These are phyloP conservation scores for Calonectria montana DNA, from an alignment of 2,329 filamentous ascomycete species.

Conservation along the genomic window DNA sequence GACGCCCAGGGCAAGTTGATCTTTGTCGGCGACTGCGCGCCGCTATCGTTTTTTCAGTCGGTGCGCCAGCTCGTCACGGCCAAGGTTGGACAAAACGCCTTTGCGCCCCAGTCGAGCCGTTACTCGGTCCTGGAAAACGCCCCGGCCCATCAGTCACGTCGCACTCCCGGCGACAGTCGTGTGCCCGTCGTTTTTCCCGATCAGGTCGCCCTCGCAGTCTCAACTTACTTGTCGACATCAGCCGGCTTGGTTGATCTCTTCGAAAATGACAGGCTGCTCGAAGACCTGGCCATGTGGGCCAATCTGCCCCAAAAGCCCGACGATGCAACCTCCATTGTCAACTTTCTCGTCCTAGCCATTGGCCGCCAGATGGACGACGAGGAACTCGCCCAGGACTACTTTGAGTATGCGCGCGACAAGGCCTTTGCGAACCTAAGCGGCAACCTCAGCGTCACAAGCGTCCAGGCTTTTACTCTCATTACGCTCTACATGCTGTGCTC, in stretches of 20 bases:
- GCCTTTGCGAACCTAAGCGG: conserved; percentile 58
- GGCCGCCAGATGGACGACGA: conserved; percentile 58
- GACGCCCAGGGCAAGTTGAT: conserved; percentile 66
- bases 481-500: conserved; percentile 66
- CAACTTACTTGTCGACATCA: conserved; percentile 54
- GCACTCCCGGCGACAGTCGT: conserved; percentile 29
- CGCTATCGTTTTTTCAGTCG: conserved; percentile 66
- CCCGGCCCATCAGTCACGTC: conserved; percentile 38
- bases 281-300: conserved; percentile 57
- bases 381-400: conserved; percentile 56
- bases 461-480: conserved; percentile 62
- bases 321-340: conserved; percentile 55
- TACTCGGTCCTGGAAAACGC: conserved; percentile 63
- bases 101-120: conserved; percentile 62
- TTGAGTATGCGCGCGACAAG: conserved; percentile 60
- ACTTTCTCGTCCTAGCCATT: conserved; percentile 64
- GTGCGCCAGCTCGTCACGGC: conserved; percentile 63
- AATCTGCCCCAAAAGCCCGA: conserved; percentile 46
- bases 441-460: conserved; percentile 60
- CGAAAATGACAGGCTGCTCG: conserved; percentile 51
- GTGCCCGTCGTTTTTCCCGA: conserved; percentile 43
- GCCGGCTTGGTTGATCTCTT: conserved; percentile 63
- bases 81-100: conserved; percentile 60
- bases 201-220: conserved; percentile 45
- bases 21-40: conserved; percentile 68